These are phyloP conservation scores for Silybum marianum DNA, from an alignment of 129 eudicot genomes.

Conservation along the genomic window DNA sequence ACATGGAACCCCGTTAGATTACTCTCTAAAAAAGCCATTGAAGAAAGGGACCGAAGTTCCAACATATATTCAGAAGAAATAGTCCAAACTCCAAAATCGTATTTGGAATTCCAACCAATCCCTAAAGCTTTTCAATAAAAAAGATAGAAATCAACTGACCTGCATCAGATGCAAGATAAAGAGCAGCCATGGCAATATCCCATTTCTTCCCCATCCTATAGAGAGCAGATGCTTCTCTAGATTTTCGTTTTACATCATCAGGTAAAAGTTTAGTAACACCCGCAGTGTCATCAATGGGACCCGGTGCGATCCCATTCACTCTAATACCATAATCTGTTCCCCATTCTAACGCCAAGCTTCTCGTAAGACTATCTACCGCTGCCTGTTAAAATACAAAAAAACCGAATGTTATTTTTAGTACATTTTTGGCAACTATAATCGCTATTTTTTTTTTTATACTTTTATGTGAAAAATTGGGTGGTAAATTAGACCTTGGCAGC, in stretches of 20 bases:
- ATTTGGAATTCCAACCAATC: not conserved
- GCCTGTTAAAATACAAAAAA: conserved; percentile 35
- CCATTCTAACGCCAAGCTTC: conserved; percentile 64
- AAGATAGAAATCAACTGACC: conserved; percentile 28
- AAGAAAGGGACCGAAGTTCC: not conserved
- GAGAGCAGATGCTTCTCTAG: conserved; percentile 33
- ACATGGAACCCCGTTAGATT: not conserved
- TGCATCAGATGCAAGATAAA: conserved; percentile 56
- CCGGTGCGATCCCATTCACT: conserved; percentile 64
- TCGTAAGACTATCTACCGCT: conserved; percentile 58
- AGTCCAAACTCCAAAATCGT: not conserved
- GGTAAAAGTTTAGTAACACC: conserved; percentile 49
- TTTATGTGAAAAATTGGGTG: not conserved
- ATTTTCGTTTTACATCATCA: conserved; percentile 22
- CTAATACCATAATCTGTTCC: conserved; percentile 58
- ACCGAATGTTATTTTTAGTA: not conserved
- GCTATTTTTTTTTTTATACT: not conserved
- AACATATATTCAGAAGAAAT: not conserved
- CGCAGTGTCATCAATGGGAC: conserved; percentile 54
- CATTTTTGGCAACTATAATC: too few species aligned
- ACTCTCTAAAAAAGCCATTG: not conserved
- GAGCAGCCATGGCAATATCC: conserved; percentile 70
- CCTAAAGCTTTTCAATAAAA: not conserved
- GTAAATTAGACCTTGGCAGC: conserved; percentile 53
- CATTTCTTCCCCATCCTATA: conserved; percentile 57